phyloP scores from a whole-genome alignment of 495 filamentous ascomycete species.

The Aspergillus egyptiacus region DNA sequence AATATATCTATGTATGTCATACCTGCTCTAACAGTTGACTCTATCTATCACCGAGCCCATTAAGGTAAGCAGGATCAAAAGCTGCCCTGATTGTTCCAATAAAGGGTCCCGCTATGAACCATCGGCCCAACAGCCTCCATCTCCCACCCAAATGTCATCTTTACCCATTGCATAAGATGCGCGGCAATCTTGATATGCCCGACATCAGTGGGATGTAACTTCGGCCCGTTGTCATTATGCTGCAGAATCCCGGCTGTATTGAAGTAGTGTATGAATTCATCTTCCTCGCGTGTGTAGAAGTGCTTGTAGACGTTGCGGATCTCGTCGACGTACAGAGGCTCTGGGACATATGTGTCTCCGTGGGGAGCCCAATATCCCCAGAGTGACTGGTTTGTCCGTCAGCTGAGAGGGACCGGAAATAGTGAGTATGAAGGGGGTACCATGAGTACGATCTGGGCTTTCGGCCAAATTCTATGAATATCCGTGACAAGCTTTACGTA shows the following conservation, averaged over 20 bases:
- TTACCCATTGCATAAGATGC: constrained; percentile 54
- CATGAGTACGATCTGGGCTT: constrained; percentile 59
- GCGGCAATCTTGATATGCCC: constrained; percentile 64
- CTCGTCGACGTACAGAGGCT: constrained; percentile 48
- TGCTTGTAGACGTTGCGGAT: constrained; percentile 48
- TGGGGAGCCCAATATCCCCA: constrained; percentile 56
- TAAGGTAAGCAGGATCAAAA: constrained; percentile 33
- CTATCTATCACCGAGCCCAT: no score
- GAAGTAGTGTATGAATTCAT: constrained; percentile 57
- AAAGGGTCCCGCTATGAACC: constrained; percentile 57
- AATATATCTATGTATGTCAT: no score
- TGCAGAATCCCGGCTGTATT: constrained; percentile 62
- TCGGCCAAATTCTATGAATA: constrained; percentile 55
- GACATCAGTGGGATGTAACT: constrained; percentile 60
- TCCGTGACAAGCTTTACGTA: constrained; percentile 55
- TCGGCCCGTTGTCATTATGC: constrained; percentile 62
- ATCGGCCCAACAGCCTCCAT: constrained; percentile 53
- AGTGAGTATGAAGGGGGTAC: constrained; percentile 27
- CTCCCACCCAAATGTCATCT: constrained; percentile 53
- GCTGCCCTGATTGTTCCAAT: constrained; percentile 53
- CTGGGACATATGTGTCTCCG: constrained; percentile 49
- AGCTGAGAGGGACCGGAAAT: neutral
- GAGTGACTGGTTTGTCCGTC: constrained; percentile 42
- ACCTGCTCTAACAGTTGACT: no score
- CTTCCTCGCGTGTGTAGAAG: constrained; percentile 43